A percentile compares a stretch with the other conserved stretches of the same genome.
Evolutionary conservation across 768 basidiomycete species (phyloP).

Genomic region (Psilocybe cubensis): DNA sequence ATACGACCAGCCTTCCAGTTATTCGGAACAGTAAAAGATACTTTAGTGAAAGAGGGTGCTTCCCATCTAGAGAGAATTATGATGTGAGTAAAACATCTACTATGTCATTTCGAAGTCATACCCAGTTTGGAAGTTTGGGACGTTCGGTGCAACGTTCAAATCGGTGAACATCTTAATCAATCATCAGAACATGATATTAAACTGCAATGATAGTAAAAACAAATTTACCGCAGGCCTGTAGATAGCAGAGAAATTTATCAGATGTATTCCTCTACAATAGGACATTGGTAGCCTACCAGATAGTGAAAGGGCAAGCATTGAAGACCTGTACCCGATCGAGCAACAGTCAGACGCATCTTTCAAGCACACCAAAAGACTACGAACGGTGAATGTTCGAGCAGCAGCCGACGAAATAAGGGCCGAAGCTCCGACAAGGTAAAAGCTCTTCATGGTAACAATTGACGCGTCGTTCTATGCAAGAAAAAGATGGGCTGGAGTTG

Average conservation of each 20-base stretch:
- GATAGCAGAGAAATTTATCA: background rate
- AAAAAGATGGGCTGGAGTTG: too few species aligned
- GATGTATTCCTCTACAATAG: background rate
- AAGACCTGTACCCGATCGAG: slow-evolving; percentile 36
- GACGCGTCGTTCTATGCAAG: background rate
- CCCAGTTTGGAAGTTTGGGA: slow-evolving; percentile 51
- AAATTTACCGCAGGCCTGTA: slow-evolving; percentile 43
- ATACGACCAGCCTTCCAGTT: slow-evolving; percentile 69
- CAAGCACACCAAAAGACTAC: slow-evolving; percentile 2
- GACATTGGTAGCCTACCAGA: slow-evolving; percentile 49
- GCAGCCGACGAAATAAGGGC: slow-evolving; percentile 35
- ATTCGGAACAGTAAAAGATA: slow-evolving; percentile 58
- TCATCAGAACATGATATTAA: background rate
- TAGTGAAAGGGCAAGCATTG: slow-evolving; percentile 69
- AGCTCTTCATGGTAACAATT: slow-evolving; percentile 31
- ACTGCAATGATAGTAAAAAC: background rate
- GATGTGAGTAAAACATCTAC: background rate
- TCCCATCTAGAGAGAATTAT: slow-evolving; percentile 39
- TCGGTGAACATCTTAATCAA: slow-evolving; percentile 60
- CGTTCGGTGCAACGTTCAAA: slow-evolving; percentile 48
- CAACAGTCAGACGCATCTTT: background rate
- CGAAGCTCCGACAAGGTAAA: slow-evolving; percentile 24
- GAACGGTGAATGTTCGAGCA: slow-evolving; percentile 62
- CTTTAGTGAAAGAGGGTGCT: slow-evolving; percentile 37
- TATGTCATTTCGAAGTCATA: slow-evolving; percentile 19